Evolutionary conservation across 2,329 filamentous ascomycete species (phyloP), one percentile per base, ranked within the genome.

Genomic region (Aspergillus chevalieri): DNA sequence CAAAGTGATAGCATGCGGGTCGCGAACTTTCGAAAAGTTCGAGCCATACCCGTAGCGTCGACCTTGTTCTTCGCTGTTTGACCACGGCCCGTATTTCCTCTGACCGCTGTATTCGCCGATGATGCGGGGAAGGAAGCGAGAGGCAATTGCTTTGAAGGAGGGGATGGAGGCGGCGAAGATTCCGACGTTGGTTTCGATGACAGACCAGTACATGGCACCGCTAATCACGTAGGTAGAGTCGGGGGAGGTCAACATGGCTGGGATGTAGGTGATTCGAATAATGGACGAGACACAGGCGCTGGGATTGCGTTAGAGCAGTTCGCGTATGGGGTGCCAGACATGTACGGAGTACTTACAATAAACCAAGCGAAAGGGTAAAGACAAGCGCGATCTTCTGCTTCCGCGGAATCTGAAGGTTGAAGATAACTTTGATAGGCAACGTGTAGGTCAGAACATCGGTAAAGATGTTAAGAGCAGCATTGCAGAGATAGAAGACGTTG

Each of bases 381-480:
- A 69, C 66, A 4, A 82, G 64, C 2, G 73, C 69, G 14, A 73
- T 51, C 33, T 73, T 73, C 51, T 81, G 78, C 42, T 70, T 74
- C 9, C 57, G 53, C 1, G 77, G 74, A 34, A 81, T 65, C 45
- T 76, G 70, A 1, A 78, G 61, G 14, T 66, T 63, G 54, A 73
- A 65, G 7, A 79, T 68, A 3, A 73, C 74, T 19, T 69, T 69
- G 43, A 81, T 73, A 1, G 78, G 79, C 3, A 82, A 65, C 0
- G 76, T 59, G 33, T 78, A 77, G n/a, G 78, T 73, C 9, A 78
- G 59, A 41, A 84, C 73, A 61, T 85, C 80, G 6, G 80, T 82
- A 41, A 77, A 58, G 43, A 82, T 82, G 63, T 84, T 84, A 53
- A 82, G 73, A 24, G 79, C 75, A 2, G 81, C 80, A 33, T 81